Base-by-base conservation (phyloP, 306 rosid species). In the Mucuna pruriens region DNA sequence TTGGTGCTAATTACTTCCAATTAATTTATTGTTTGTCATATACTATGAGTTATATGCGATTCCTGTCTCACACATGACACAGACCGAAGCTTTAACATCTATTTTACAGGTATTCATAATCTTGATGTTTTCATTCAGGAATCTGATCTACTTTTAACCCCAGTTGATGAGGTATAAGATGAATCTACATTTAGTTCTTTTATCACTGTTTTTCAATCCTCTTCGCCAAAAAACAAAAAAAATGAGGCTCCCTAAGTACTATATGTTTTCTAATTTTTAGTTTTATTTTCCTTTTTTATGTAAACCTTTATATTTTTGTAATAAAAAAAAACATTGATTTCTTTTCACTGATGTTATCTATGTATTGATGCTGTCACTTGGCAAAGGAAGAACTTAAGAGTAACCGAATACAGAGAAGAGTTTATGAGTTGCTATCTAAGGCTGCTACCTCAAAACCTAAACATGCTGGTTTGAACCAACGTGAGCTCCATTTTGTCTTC, bases 301-400 rank as follows among this genome's bases (percentile, higher is more conserved):
- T 54, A 71, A 74, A 62, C 65, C 67, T 52, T 34, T 20, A 17
- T 33, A 16, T 55, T 39, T 38, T 63, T 42, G 33, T 36, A 23
- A 46, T 45, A 5, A 57, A 55, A 38, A 39, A 44, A 23, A 26
- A 39, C 9, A 5, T 25, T 38, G 64, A 61, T 61, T 76, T 45
- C 36, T 80, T 72, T 84, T 60, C 36, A 29, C 75, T 82, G 78
- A 61, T 86, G 77, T 74, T 80, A 52, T 84, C 64, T 68, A 34
- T 82, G 60, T 22, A 4, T 85, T 65, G 63, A 74, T 84, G 71
- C 67, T 89, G 63, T 79, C 87, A 58, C 78, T 89, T 83, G 84
- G 85, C 77, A 82, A 91, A 95, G 99, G 96, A 91, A 90, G 99
- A 93, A 88, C 77, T 95, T 86, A 95, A 89, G 87, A 88, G 86